Base-by-base conservation (phyloP, 108 stramenopile species). In the Skeletonema grethae region DNA sequence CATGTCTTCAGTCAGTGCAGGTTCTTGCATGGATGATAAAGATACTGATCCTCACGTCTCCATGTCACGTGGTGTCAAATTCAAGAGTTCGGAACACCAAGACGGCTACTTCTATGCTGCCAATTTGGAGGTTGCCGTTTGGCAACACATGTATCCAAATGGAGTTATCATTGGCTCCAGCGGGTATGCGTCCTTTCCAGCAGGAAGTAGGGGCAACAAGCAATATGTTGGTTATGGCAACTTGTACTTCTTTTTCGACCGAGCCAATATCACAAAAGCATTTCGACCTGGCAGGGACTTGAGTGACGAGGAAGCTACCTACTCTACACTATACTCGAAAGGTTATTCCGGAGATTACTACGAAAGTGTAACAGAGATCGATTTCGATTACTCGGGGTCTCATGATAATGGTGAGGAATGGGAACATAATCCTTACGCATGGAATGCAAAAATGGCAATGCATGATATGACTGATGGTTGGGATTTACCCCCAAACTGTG, bases 81-180 rank as follows among this genome's bases (percentile, higher is more conserved):
- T 92, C 80, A 92, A 91, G 87, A 90, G 88, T 28, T 79, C 88
- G 20, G 88, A 83, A 24, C 91, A 92, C 59, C 24, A 72, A 25
- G 35, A 75, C 10, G 86, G 90, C 59, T 95, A 91, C 57, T 72
- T 79, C 69, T 90, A 91, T 74, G 83, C 85, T 13, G 74, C 85
- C 63, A 95, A 95, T 77, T 77, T 92, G 45, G 94, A 95, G 66
- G 86, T 95, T 12, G 90, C 94, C 20, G 90, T 91, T 13, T 95
- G 94, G 94, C 94, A 95, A 82, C 78, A 91, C 41, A 95, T 95
- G 94, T 95, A 95, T 58, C 94, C 94, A n/a, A 86, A 91, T 13
- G 94, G 94, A 57, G 86, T 87, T 0, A 86, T 88, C 53, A 95
- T 95, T 64, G 94, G 94, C 22, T 87, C 86, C 20, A 72, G 69